Conservation (phyloP, 257 asterid species). For the Ehretia macrophylla region DNA sequence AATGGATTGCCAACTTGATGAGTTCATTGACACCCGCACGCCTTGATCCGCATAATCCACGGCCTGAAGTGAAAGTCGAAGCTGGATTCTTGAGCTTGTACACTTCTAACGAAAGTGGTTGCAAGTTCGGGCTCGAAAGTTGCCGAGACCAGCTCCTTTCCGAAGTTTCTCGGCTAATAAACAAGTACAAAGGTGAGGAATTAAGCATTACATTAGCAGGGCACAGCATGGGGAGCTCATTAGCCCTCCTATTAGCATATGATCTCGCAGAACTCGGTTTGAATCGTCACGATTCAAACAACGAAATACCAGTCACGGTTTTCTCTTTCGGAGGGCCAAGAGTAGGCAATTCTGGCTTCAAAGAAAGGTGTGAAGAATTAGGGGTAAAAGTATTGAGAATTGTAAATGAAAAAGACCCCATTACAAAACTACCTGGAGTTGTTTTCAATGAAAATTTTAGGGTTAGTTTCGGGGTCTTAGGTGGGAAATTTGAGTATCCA, state of each 20-base stretch:
- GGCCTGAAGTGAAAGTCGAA: constrained; percentile 53
- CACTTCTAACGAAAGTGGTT: constrained; percentile 31
- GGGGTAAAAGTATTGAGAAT: constrained; percentile 58
- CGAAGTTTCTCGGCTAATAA: constrained; percentile 45
- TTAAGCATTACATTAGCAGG: constrained; percentile 58
- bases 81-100: constrained; percentile 61
- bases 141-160: constrained; percentile 67
- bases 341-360: constrained; percentile 61
- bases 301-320: constrained; percentile 40
- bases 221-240: constrained; percentile 76
- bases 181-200: constrained; percentile 30
- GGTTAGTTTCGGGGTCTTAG: constrained; percentile 44
- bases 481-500: constrained; percentile 32
- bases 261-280: constrained; percentile 61
- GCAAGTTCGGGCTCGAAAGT: constrained; percentile 48
- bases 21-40: constrained; percentile 51
- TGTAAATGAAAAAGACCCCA: constrained; percentile 61
- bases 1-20: constrained; percentile 65
- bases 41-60: constrained; percentile 43
- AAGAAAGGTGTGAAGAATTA: constrained; percentile 56
- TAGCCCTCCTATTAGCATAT: constrained; percentile 46
- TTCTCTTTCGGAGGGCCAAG: constrained; percentile 75
- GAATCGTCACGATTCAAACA: constrained; percentile 10
- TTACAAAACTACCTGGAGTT: constrained; percentile 66
- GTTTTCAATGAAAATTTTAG: constrained; percentile 49